Evolutionary conservation across 805 yeast genomes (phyloP).

Genomic region (Candida oleophila): DNA sequence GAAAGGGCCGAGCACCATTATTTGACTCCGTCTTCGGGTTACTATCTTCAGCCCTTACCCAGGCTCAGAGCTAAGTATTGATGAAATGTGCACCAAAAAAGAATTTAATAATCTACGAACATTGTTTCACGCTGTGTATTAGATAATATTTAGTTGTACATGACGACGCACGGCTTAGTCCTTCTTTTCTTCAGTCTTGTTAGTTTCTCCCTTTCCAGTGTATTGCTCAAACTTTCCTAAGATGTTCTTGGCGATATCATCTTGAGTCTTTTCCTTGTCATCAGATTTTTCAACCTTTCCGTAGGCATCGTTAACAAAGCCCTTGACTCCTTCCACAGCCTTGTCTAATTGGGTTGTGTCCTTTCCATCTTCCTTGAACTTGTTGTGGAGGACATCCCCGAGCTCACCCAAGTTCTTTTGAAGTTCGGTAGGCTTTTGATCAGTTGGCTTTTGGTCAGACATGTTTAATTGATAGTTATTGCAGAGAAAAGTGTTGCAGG

Average conservation of each 20-base stretch:
- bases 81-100: no score
- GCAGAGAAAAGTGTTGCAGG: no score
- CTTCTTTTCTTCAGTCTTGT: constrained; percentile 1
- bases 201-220: constrained; percentile 6
- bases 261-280: constrained; percentile 7
- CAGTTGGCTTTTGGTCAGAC: neutral
- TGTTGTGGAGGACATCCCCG: constrained; percentile 6
- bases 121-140: no score
- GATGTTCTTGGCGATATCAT: constrained; percentile 5
- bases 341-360: constrained; percentile 3
- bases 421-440: neutral
- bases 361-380: constrained; percentile 3
- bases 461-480: neutral
- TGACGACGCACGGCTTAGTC: neutral
- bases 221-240: constrained; percentile 5
- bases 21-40: no score
- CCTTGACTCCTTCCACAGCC: constrained; percentile 1
- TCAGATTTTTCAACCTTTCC: constrained; percentile 7
- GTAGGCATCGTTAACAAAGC: constrained; percentile 2
- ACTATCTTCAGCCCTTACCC: no score
- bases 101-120: no score
- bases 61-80: no score
- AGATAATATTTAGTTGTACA: no score
- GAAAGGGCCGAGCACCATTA: no score
- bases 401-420: constrained; percentile 6